phyloP scores from a whole-genome alignment of 768 basidiomycete genomes.

The Xerocomellus intermedius region DNA sequence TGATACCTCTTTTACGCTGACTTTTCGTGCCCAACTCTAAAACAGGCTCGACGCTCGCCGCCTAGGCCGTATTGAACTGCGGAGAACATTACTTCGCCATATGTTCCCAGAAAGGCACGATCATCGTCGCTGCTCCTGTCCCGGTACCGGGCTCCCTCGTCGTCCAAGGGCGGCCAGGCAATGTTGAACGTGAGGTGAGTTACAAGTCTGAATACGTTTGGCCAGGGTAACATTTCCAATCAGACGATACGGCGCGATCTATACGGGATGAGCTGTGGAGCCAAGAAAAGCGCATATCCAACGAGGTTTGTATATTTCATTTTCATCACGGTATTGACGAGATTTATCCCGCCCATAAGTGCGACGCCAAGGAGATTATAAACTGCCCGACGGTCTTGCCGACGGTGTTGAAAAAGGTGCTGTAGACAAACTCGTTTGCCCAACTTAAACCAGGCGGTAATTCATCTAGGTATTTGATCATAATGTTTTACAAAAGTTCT shows the following conservation, averaged over 20 bases:
- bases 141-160: constrained; percentile 24
- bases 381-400: constrained; percentile 29
- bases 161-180: constrained; percentile 38
- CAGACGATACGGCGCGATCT: constrained; percentile 50
- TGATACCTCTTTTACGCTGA: constrained; percentile 42
- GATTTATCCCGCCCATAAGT: constrained; percentile 6
- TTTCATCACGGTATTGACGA: neutral
- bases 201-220: constrained; percentile 33
- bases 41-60: constrained; percentile 26
- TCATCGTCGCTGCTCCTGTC: constrained; percentile 39
- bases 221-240: constrained; percentile 50
- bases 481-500: neutral
- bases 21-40: constrained; percentile 37
- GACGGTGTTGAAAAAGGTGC: constrained; percentile 37
- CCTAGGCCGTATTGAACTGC: constrained; percentile 39
- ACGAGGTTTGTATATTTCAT: constrained; percentile 36
- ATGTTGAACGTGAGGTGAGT: constrained; percentile 36
- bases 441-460: neutral
- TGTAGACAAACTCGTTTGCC: neutral
- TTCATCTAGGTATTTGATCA: neutral
- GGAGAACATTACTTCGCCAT: constrained; percentile 37
- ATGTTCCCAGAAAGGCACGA: constrained; percentile 43
- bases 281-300: constrained; percentile 44
- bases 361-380: constrained; percentile 42
- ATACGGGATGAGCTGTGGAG: constrained; percentile 39